These are phyloP conservation scores for Isatis lusitanica DNA, from an alignment of 441 rosid species.

Conservation along the genomic window DNA sequence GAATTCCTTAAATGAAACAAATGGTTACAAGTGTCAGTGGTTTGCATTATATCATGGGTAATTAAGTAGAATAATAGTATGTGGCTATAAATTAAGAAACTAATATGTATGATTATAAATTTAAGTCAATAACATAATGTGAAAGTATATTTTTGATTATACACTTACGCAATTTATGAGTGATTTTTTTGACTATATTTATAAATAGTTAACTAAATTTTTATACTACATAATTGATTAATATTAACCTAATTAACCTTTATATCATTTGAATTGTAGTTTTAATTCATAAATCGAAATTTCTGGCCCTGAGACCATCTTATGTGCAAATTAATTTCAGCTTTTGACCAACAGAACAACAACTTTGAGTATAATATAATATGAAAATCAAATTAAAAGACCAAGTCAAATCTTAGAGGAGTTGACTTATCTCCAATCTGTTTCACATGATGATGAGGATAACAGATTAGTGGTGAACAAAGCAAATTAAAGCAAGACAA, in stretches of 20 bases:
- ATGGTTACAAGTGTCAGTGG: conserved; percentile 20
- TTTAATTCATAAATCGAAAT: neutral
- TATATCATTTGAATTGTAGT: neutral
- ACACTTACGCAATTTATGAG: too few relatives aligned
- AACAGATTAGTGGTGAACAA: neutral
- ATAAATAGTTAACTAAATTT: too few relatives aligned
- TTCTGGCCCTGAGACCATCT: neutral
- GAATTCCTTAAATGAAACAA: neutral
- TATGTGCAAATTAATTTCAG: neutral
- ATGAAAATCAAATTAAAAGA: neutral
- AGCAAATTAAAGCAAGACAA: neutral
- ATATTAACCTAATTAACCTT: neutral
- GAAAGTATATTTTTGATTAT: too few relatives aligned
- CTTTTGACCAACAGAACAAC: neutral
- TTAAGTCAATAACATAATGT: too few relatives aligned
- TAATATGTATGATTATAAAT: too few relatives aligned
- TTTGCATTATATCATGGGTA: neutral
- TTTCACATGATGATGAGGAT: neutral
- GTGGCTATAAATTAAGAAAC: too few relatives aligned
- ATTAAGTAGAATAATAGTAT: too few relatives aligned
- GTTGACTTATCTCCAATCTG: neutral
- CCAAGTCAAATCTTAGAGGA: neutral
- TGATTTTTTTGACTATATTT: too few relatives aligned
- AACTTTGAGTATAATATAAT: neutral
- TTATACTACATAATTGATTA: too few relatives aligned